Evolutionary conservation across 1,139 yeast genomes (phyloP).

Genomic region (Saccharomyces hybrid): DNA sequence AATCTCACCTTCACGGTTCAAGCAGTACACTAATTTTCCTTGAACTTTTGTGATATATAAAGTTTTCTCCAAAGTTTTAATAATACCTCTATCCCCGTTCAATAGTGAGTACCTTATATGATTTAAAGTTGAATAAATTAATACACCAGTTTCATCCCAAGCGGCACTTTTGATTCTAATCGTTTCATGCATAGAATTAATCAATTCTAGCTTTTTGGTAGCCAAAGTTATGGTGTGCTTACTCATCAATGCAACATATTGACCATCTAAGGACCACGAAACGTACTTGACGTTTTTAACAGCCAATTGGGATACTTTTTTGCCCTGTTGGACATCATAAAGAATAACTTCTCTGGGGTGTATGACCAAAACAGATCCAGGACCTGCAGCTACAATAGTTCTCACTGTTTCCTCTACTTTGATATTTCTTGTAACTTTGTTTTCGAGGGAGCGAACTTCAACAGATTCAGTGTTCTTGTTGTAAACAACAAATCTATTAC

Average conservation of each 20-base stretch:
- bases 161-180: slow-evolving; percentile 95
- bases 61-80: slow-evolving; percentile 88
- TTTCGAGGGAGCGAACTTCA: slow-evolving; percentile 76
- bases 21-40: slow-evolving; percentile 67
- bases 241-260: slow-evolving; percentile 78
- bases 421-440: slow-evolving; percentile 73
- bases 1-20: slow-evolving; percentile 80
- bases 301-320: slow-evolving; percentile 59
- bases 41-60: slow-evolving; percentile 69
- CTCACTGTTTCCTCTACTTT: slow-evolving; percentile 64
- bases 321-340: slow-evolving; percentile 91
- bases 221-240: slow-evolving; percentile 92
- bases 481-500: slow-evolving; percentile 88
- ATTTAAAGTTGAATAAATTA: slow-evolving; percentile 87
- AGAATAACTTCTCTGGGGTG: slow-evolving; percentile 66
- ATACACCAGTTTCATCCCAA: slow-evolving; percentile 92
- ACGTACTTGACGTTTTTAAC: slow-evolving; percentile 83
- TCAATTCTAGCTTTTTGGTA: slow-evolving; percentile 64
- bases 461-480: slow-evolving; percentile 55
- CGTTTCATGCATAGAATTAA: slow-evolving; percentile 90
- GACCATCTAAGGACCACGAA: slow-evolving; percentile 83
- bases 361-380: slow-evolving; percentile 75
- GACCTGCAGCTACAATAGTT: slow-evolving; percentile 72
- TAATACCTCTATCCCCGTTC: slow-evolving; percentile 92
- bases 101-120: slow-evolving; percentile 90